A percentile compares a stretch with the other conserved stretches of the same genome.
These are phyloP conservation scores for Cutaneotrichosporon sp. DNA, from an alignment of 1,284 basidiomycete species.

Conservation along the genomic window DNA sequence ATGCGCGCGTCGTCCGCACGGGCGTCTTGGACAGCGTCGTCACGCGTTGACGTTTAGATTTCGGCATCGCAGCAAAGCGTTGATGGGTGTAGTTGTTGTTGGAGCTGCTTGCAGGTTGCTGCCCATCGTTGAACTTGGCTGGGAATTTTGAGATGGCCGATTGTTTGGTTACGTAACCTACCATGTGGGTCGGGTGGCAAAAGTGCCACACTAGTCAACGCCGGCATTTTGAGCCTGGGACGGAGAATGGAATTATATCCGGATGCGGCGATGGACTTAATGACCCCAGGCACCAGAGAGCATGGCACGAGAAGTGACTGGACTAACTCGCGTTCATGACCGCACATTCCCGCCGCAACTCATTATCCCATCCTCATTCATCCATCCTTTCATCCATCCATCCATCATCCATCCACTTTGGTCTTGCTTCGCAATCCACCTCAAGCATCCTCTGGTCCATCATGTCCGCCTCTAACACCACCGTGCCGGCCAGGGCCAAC, in stretches of 20 bases:
- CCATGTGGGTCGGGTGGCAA: constrained; percentile 11
- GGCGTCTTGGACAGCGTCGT: constrained; percentile 55
- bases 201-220: constrained; percentile 7
- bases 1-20: constrained; percentile 55
- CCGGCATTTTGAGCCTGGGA: no score
- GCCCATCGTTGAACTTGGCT: no score
- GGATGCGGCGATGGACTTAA: no score
- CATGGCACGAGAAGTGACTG: no score
- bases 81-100: background rate
- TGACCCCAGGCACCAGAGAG: no score
- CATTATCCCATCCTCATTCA: no score
- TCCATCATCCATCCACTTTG: background rate
- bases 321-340: no score
- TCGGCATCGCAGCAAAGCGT: constrained; percentile 65
- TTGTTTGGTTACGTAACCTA: constrained; percentile 4
- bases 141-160: no score
- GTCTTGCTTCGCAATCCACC: background rate
- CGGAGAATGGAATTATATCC: no score
- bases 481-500: constrained; percentile 24
- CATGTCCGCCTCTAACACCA: constrained; percentile 9
- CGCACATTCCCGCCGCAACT: no score
- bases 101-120: background rate
- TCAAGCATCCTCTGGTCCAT: background rate
- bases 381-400: background rate
- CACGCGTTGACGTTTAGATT: constrained; percentile 78